Evolutionary conservation across 495 filamentous ascomycete species (phyloP), one percentile per base, ranked within the genome.

Genomic region (Neurospora cerealis): DNA sequence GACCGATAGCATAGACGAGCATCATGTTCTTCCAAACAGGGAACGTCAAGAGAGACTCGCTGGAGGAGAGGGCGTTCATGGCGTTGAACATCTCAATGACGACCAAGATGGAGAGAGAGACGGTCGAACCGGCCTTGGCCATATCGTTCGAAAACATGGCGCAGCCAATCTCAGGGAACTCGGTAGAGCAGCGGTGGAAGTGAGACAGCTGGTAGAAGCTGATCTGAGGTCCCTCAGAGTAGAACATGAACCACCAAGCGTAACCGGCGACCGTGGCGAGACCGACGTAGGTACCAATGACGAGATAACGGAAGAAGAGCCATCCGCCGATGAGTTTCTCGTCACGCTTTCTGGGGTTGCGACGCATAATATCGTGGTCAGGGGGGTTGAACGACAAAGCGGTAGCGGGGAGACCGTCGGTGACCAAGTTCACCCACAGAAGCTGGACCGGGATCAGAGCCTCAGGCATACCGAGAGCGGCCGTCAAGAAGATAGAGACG

Each of bases 51-150:
- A 99, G 91, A 6, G 93, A 97, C 82, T 98, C 96, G 83, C 93
- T 95, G 10, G 93, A 96, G 19, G 94, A 97, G 19, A 99, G 88
- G 1, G 96, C 96, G 81, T 99, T 99, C 93, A 99, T 97, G 73
- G 96, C 96, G 83, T 99, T 99, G 77, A 99, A 86, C 96, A 99
- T 99, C 87, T 99, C 96, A 79, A 99, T 98, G 74, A 97, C 94
- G 38, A 99, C 96, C 36, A 99, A 88, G 79, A 92, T 92, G 42
- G 84, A 96, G 42, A 99, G 89, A 21, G 94, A 97, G 39, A 98
- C 89, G 6, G 96, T 99, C n/a, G 95, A 98, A 5, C 94, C 96
- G 28, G 95, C 90, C 81, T 93, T 96, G 74, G 93, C 88, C 89
- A 93, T 92, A 75, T 96, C 90, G 78, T 97, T 93, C 70, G 86